Evolutionary conservation across 768 basidiomycete species (phyloP).

Genomic region (Leucocoprinus birnbaumii): DNA sequence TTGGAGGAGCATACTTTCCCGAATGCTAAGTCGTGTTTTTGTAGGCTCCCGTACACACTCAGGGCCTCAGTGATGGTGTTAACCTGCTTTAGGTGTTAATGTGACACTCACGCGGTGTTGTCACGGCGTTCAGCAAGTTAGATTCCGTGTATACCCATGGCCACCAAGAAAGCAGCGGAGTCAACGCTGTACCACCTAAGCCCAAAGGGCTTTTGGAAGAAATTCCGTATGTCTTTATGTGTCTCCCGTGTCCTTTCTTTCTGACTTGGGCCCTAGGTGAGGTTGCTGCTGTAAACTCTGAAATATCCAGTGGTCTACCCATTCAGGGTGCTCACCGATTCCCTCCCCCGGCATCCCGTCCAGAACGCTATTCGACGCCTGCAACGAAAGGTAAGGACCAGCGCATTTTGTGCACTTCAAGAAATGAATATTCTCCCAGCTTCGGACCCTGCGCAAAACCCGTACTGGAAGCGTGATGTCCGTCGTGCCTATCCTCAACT

Average conservation of each 20-base stretch:
- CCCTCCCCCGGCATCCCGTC: conserved; percentile 85
- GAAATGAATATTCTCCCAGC: conserved; percentile 39
- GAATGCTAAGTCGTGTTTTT: too few relatives aligned
- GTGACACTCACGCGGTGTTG: neutral
- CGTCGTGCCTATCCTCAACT: conserved; percentile 90
- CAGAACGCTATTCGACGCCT: conserved; percentile 83
- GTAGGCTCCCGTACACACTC: too few relatives aligned
- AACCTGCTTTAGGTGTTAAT: neutral
- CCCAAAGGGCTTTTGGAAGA: conserved; percentile 95
- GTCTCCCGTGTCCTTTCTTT: neutral
- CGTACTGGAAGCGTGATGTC: conserved; percentile 96
- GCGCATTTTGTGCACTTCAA: neutral
- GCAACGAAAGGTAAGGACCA: conserved; percentile 72
- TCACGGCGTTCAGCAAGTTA: neutral
- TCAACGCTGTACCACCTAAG: conserved; percentile 88
- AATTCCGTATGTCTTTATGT: conserved; percentile 67
- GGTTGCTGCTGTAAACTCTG: conserved; percentile 79
- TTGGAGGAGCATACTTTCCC: too few relatives aligned
- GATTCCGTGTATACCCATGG: conserved; percentile 43
- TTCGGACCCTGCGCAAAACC: conserved; percentile 84
- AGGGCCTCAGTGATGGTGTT: too few relatives aligned
- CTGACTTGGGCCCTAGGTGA: conserved; percentile 55
- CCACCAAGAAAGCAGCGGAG: conserved; percentile 79
- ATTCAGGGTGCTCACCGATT: conserved; percentile 69
- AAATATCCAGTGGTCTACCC: conserved; percentile 89